These are phyloP conservation scores for Chrysosporium keratinophilum DNA, from an alignment of 2,329 filamentous ascomycete genomes.

Conservation along the genomic window DNA sequence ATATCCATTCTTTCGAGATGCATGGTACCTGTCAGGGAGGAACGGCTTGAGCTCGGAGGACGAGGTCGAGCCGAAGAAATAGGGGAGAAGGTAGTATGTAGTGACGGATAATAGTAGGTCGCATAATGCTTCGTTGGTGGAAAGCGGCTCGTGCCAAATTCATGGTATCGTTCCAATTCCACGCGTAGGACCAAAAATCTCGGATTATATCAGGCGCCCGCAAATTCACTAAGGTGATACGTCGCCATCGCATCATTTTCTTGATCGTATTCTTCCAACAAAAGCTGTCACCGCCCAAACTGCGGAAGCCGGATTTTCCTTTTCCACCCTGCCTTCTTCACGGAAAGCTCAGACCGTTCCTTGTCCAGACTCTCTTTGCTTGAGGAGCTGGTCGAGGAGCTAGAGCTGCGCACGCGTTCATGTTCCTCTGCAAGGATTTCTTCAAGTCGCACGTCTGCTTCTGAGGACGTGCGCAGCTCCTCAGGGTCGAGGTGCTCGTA, in stretches of 20 bases:
- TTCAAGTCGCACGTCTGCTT: conserved; percentile 16
- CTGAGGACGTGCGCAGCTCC: conserved; percentile 9
- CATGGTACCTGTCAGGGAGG: too few species aligned
- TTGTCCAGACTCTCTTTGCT: conserved; percentile 12
- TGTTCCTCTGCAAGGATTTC: conserved; percentile 16
- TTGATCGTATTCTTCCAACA: not conserved
- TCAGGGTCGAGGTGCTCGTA: conserved; percentile 15
- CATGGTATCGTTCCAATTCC: not conserved
- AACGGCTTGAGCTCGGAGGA: too few species aligned
- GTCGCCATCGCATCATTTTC: not conserved
- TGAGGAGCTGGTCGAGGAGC: conserved; percentile 5
- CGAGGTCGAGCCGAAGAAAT: too few species aligned
- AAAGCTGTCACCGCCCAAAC: conserved; percentile 1
- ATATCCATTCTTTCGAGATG: too few species aligned
- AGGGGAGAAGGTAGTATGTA: not conserved
- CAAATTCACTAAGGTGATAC: not conserved
- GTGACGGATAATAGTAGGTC: not conserved
- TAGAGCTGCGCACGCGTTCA: conserved; percentile 6
- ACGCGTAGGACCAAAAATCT: not conserved
- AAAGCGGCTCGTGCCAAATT: not conserved
- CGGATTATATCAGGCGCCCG: not conserved
- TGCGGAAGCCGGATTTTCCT: conserved; percentile 5
- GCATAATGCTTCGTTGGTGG: not conserved
- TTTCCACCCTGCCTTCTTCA: conserved; percentile 3
- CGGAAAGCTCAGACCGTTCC: not conserved